phyloP scores from a whole-genome alignment of 2,329 filamentous ascomycete genomes.

The Aureobasidium sp. region DNA sequence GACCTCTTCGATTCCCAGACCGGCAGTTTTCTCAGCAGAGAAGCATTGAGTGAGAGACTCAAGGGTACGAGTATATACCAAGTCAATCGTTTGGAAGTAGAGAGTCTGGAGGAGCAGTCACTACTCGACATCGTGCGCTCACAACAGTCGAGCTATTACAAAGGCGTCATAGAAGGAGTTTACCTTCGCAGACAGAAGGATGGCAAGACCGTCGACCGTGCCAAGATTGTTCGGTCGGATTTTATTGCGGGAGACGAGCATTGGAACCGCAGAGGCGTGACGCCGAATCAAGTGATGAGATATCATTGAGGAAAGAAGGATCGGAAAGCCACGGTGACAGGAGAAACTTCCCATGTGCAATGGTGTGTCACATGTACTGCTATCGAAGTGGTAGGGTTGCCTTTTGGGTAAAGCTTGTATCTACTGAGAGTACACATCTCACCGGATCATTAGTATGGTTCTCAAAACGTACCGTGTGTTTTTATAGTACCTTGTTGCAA shows the following conservation, averaged over 20 bases:
- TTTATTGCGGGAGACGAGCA: conserved; percentile 13
- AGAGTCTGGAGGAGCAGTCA: neutral
- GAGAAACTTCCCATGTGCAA: too few relatives aligned
- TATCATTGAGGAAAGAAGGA: neutral
- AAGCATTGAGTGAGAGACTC: neutral
- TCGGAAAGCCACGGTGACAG: too few relatives aligned
- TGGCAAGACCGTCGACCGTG: conserved; percentile 10
- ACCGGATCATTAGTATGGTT: too few relatives aligned
- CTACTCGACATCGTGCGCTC: neutral
- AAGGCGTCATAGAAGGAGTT: conserved; percentile 11
- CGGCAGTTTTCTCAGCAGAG: conserved; percentile 2
- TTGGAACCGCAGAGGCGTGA: neutral
- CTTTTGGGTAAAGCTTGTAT: too few relatives aligned
- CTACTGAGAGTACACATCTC: too few relatives aligned
- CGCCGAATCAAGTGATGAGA: neutral
- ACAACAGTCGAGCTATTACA: neutral
- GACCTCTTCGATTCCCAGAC: conserved; percentile 12
- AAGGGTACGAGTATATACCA: conserved; percentile 5
- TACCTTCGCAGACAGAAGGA: conserved; percentile 12
- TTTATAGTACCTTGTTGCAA: too few relatives aligned
- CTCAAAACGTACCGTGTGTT: too few relatives aligned
- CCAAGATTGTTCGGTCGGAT: conserved; percentile 14
- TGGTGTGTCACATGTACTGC: too few relatives aligned
- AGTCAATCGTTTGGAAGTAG: neutral
- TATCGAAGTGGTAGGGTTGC: too few relatives aligned